Evolutionary conservation across 1,284 basidiomycete species (phyloP).

Genomic region (Serendipita sp.): DNA sequence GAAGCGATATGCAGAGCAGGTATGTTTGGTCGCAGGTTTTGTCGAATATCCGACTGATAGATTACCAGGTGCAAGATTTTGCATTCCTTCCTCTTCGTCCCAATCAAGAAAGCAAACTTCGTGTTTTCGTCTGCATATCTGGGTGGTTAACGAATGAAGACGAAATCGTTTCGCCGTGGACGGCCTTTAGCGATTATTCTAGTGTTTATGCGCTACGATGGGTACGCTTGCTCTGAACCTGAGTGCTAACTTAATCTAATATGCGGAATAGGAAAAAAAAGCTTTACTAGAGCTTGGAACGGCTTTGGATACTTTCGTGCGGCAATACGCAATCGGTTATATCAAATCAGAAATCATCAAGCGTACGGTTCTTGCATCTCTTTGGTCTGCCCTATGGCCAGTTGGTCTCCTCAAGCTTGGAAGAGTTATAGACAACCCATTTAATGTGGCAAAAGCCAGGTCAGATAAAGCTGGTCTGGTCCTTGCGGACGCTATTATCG

Average conservation of each 20-base stretch:
- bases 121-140: slow-evolving; percentile 38
- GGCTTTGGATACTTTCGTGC: slow-evolving; percentile 33
- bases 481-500: slow-evolving; percentile 36
- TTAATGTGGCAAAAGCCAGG: slow-evolving; percentile 39
- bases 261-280: slow-evolving; percentile 34
- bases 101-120: slow-evolving; percentile 29
- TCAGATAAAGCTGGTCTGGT: slow-evolving; percentile 42
- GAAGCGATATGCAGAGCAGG: slow-evolving; percentile 35
- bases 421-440: slow-evolving; percentile 47
- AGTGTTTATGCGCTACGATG: slow-evolving; percentile 44
- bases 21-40: slow-evolving; percentile 18
- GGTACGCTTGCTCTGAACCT: slow-evolving; percentile 25
- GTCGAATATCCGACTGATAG: not conserved
- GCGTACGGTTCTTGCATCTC: slow-evolving; percentile 35
- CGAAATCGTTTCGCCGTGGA: slow-evolving; percentile 42
- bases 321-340: slow-evolving; percentile 36
- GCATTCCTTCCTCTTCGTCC: slow-evolving; percentile 34
- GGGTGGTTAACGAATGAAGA: slow-evolving; percentile 35
- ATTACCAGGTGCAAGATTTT: slow-evolving; percentile 24
- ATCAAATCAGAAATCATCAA: slow-evolving; percentile 35
- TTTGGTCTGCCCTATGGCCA: slow-evolving; percentile 37
- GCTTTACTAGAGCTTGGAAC: slow-evolving; percentile 35
- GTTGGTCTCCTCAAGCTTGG: slow-evolving; percentile 39
- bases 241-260: not conserved
- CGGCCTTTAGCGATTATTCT: slow-evolving; percentile 26